Evolutionary conservation across 768 basidiomycete species (phyloP).

Genomic region (Lyophyllum shimeji): DNA sequence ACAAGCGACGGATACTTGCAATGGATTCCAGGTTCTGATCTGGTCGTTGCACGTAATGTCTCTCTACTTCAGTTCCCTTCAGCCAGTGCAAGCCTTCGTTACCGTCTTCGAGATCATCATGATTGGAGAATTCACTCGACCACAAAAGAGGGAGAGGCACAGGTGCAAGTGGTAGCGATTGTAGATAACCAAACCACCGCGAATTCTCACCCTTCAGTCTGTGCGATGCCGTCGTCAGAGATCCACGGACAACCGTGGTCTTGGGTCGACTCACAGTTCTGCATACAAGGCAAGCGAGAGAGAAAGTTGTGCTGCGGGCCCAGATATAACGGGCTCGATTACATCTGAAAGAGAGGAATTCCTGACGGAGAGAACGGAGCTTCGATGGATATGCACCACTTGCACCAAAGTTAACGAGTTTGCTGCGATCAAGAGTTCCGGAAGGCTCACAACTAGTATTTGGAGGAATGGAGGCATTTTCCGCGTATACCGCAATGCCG

Average conservation of each 20-base stretch:
- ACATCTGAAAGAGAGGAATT: slow-evolving; percentile 47
- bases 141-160: slow-evolving; percentile 68
- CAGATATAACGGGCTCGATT: slow-evolving; percentile 49
- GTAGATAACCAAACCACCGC: slow-evolving; percentile 65
- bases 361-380: slow-evolving; percentile 58
- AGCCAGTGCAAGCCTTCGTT: slow-evolving; percentile 36
- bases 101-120: slow-evolving; percentile 28
- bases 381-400: slow-evolving; percentile 71
- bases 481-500: slow-evolving; percentile 38
- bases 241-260: neutral
- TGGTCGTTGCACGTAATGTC: slow-evolving; percentile 2
- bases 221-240: slow-evolving; percentile 3
- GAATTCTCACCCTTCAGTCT: slow-evolving; percentile 53
- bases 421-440: neutral
- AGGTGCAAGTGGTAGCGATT: slow-evolving; percentile 52
- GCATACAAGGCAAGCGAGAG: slow-evolving; percentile 63
- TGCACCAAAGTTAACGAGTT: slow-evolving; percentile 7
- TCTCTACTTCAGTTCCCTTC: slow-evolving; percentile 39
- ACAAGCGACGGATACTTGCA: slow-evolving; percentile 3
- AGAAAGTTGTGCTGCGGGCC: slow-evolving; percentile 57
- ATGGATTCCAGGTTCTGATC: slow-evolving; percentile 7
- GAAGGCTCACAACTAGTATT: slow-evolving; percentile 36
- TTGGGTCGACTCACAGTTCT: slow-evolving; percentile 54
- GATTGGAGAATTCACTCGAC: slow-evolving; percentile 24
- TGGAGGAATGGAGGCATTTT: slow-evolving; percentile 28